A percentile compares a stretch with the other conserved stretches of the same genome.
These are phyloP conservation scores for Euphrasia confusa DNA, from an alignment of 257 asterid genomes.

Conservation along the genomic window DNA sequence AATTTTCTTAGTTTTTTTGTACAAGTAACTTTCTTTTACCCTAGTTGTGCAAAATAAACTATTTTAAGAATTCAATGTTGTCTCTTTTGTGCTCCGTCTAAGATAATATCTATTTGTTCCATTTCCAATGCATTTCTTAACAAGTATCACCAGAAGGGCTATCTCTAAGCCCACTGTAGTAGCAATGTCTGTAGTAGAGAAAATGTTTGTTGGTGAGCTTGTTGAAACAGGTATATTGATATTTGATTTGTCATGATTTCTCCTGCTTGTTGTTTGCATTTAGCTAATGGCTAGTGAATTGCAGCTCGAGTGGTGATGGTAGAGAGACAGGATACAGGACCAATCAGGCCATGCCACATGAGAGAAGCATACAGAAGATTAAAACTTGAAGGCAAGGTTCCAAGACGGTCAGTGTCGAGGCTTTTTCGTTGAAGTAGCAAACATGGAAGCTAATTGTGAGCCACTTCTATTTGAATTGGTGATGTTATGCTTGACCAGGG, in stretches of 20 bases:
- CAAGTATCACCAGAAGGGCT: conserved; percentile 72
- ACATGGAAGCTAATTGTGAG: too few relatives aligned
- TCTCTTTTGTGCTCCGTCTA: conserved; percentile 1
- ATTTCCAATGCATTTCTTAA: conserved; percentile 43
- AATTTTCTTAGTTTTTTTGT: neutral
- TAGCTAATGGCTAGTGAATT: conserved; percentile 21
- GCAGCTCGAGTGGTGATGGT: conserved; percentile 84
- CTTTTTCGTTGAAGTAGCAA: conserved; percentile 56
- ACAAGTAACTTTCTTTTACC: neutral
- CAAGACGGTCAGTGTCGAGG: conserved; percentile 77
- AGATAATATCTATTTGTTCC: conserved; percentile 7
- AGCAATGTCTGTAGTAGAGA: conserved; percentile 82
- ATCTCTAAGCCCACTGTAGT: conserved; percentile 71
- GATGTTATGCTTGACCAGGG: too few relatives aligned
- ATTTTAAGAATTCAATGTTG: neutral
- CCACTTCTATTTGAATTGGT: neutral
- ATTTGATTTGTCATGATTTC: neutral
- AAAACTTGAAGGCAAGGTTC: conserved; percentile 86
- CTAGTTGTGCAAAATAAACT: neutral
- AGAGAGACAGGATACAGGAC: conserved; percentile 76
- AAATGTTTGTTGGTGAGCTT: conserved; percentile 92
- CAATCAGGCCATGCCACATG: conserved; percentile 94
- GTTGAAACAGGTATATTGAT: conserved; percentile 51
- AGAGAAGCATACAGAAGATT: conserved; percentile 89
- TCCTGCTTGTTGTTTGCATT: neutral